Conservation (phyloP, 1,284 basidiomycete species). For the Malassezia globosa region DNA sequence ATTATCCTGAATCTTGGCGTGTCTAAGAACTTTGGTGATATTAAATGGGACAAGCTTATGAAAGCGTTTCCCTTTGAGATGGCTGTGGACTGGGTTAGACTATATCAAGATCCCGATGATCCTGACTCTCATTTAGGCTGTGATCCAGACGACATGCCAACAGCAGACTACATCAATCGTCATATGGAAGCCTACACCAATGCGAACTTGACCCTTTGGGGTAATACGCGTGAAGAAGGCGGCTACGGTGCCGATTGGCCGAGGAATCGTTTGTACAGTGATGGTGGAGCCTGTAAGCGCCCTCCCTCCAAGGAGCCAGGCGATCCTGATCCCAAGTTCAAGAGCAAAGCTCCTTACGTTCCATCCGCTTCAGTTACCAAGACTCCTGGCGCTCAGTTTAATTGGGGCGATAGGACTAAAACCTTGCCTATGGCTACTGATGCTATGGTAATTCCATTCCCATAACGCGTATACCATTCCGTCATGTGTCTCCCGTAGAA, state of each 20-base stretch:
- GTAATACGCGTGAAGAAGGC: constrained; percentile 3
- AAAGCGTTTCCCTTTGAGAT: constrained; percentile 47
- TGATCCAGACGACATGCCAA: constrained; percentile 39
- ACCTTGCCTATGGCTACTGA: no score
- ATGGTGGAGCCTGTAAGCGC: constrained; percentile 7
- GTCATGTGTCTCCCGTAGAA: no score
- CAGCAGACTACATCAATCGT: constrained; percentile 40
- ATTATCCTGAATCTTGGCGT: constrained; percentile 35
- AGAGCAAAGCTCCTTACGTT: neutral
- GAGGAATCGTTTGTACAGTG: constrained; percentile 18
- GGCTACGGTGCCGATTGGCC: constrained; percentile 15
- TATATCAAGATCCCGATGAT: constrained; percentile 24
- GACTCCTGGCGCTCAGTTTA: neutral
- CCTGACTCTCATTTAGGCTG: constrained; percentile 47
- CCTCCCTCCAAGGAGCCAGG: neutral
- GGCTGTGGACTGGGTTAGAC: constrained; percentile 46
- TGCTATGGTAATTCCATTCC: no score
- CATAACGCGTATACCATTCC: no score
- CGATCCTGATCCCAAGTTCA: neutral
- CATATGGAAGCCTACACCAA: constrained; percentile 44
- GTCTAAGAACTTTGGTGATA: constrained; percentile 10
- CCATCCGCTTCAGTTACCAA: neutral
- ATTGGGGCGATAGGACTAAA: neutral
- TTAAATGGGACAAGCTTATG: neutral
- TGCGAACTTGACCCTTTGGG: constrained; percentile 30